Conservation (phyloP, 805 yeast species). For the Priceomyces haplophilus region DNA sequence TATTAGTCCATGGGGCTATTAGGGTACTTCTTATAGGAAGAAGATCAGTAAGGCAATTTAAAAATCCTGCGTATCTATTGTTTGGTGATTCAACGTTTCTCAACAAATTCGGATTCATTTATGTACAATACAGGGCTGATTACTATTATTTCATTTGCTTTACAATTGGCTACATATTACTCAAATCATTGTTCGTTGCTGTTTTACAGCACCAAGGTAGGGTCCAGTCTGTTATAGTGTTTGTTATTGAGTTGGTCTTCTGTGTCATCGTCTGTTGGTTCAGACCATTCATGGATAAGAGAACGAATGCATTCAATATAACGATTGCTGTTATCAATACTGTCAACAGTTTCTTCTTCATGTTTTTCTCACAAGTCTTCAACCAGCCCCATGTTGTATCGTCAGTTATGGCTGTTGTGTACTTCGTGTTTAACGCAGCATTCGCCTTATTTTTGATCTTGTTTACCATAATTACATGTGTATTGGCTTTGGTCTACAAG, state of each 20-base stretch:
- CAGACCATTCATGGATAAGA: conserved; percentile 91
- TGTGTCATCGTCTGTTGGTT: conserved; percentile 61
- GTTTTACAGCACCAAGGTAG: conserved; percentile 79
- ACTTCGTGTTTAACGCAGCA: conserved; percentile 84
- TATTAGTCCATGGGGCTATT: conserved; percentile 68
- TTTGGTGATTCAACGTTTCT: conserved; percentile 79
- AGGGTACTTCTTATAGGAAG: conserved; percentile 75
- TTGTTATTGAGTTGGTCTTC: conserved; percentile 71
- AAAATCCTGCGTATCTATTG: conserved; percentile 88
- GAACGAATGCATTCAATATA: conserved; percentile 92
- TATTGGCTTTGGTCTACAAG: conserved; percentile 77
- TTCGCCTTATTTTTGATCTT: conserved; percentile 79
- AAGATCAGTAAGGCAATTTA: conserved; percentile 65
- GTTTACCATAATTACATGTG: conserved; percentile 84
- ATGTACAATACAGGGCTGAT: conserved; percentile 87
- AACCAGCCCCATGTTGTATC: conserved; percentile 84
- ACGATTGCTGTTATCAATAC: conserved; percentile 76
- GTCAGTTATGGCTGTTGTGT: conserved; percentile 86
- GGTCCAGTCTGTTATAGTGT: conserved; percentile 73
- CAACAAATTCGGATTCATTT: conserved; percentile 87
- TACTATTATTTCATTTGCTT: conserved; percentile 79
- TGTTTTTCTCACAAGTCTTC: conserved; percentile 84
- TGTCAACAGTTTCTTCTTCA: conserved; percentile 78
- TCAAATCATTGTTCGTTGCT: conserved; percentile 82
- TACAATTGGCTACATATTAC: conserved; percentile 59